Evolutionary conservation across 495 filamentous ascomycete species (phyloP), one percentile per base, ranked within the genome.

Genomic region (Cladorrhinum samala): DNA sequence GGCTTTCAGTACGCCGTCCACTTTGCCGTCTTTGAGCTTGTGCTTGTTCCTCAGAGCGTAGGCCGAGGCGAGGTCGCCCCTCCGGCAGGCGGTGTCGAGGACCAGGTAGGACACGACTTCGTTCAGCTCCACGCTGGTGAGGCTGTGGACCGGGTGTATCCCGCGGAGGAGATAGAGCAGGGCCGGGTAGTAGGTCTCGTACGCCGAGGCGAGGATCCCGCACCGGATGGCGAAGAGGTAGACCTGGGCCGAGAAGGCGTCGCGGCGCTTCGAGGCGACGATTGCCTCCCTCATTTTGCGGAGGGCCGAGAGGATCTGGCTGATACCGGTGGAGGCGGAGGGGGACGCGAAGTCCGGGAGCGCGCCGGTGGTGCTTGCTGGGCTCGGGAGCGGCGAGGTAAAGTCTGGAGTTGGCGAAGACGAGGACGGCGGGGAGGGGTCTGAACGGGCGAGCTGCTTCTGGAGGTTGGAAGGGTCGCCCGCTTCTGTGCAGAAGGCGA

Each of bases 261-360:
- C 88, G 43, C 68, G 63, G 24, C 89, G 84, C 33, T 77, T 72
- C 17, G 83, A 82, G 30, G 89, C 85, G 0, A 92, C 82, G 46
- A 96, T 81, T 40, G 83, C 89, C 73, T 98, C 93, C 40, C 93
- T 83, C 37, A 98, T 79, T 67, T 96, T 97, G 50, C 93, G 84
- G 68, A 97, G 87, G 30, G 91, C 87, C 55, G 83, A 77, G 50
- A 85, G 64, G 37, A 81, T 67, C 18, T 70, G 68, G 5, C 68
- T 66, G 42, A 78, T 63, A n/a, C 70, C 69, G 21, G 68, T 73
- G 57, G 65, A 42, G 13, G 54, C 14, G 43, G 46, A 18, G 18
- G 21, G 18, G 18, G 39, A 19, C 38, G 38, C 48, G 9, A 55
- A 55, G 16, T 56, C 55, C 9, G 59, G 49, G 18, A 49, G 43